These are phyloP conservation scores for Artemisia annua DNA, from an alignment of 129 eudicot genomes.

Conservation along the genomic window DNA sequence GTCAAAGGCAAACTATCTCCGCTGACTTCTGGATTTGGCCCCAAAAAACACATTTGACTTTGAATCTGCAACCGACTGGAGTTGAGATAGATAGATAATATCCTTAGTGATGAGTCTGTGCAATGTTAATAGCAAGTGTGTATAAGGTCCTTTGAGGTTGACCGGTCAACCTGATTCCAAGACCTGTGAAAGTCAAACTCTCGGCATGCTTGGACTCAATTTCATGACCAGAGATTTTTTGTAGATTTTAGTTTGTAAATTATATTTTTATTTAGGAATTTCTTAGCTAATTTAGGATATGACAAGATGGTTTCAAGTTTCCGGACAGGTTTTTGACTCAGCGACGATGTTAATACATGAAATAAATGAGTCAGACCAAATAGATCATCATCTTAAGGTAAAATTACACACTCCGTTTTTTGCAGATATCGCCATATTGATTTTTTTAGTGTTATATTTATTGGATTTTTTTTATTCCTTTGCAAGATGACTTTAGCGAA, in stretches of 20 bases:
- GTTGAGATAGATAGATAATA: constrained; percentile 29
- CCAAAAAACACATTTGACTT: constrained; percentile 30
- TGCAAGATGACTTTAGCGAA: constrained; percentile 14
- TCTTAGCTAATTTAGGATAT: constrained; percentile 9
- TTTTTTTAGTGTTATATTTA: neutral
- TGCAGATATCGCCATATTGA: neutral
- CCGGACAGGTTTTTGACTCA: constrained; percentile 8
- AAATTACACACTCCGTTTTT: neutral
- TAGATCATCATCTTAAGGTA: constrained; percentile 24
- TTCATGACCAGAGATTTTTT: constrained; percentile 25
- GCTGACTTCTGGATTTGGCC: constrained; percentile 17
- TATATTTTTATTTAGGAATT: constrained; percentile 6
- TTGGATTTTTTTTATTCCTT: neutral
- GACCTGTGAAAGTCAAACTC: constrained; percentile 33
- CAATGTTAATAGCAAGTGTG: neutral
- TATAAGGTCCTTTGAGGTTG: constrained; percentile 26
- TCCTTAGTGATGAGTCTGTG: constrained; percentile 19
- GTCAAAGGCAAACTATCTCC: constrained; percentile 18
- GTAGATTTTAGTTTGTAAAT: constrained; percentile 37
- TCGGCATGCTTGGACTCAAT: constrained; percentile 19
- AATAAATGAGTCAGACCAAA: constrained; percentile 5
- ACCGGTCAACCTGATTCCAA: constrained; percentile 7
- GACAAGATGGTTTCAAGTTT: constrained; percentile 5
- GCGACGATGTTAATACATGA: constrained; percentile 18
- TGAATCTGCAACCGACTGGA: constrained; percentile 26